Evolutionary conservation across 1,284 basidiomycete genomes (phyloP).

Genomic region (Apiotrichum porosum): DNA sequence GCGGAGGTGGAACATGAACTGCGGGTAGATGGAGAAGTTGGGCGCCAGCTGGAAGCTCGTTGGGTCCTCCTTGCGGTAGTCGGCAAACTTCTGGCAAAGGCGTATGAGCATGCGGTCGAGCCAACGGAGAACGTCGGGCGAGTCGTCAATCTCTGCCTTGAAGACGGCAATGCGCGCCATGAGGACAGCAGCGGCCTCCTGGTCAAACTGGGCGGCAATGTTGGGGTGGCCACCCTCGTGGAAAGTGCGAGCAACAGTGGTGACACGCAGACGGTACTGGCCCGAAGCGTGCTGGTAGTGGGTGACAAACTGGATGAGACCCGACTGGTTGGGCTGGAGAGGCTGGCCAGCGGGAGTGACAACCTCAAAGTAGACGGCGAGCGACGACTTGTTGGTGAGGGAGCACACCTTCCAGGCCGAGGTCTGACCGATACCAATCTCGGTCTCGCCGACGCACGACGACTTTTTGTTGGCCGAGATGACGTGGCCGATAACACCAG

Average conservation of each 20-base stretch:
- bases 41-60: constrained; percentile 87
- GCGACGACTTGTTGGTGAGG: constrained; percentile 80
- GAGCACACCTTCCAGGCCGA: constrained; percentile 99
- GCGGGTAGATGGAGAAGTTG: constrained; percentile 98
- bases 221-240: constrained; percentile 92
- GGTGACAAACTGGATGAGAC: constrained; percentile 96
- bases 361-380: constrained; percentile 96
- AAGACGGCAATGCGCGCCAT: constrained; percentile 99
- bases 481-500: constrained; percentile 94
- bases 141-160: constrained; percentile 99
- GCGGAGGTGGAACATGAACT: constrained; percentile 99
- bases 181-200: constrained; percentile 94
- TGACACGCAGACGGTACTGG: constrained; percentile 88
- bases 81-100: constrained; percentile 98
- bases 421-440: constrained; percentile 97
- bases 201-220: constrained; percentile 93
- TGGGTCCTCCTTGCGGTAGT: constrained; percentile 97
- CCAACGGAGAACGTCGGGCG: constrained; percentile 94
- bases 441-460: constrained; percentile 94
- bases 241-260: constrained; percentile 94
- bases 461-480: constrained; percentile 97
- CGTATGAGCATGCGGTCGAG: constrained; percentile 98
- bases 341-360: constrained; percentile 98
- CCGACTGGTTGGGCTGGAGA: constrained; percentile 82
- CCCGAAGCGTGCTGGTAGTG: constrained; percentile 98